Evolutionary conservation across 2,329 filamentous ascomycete genomes (phyloP).

Genomic region (Pyrenophora seminiperda): DNA sequence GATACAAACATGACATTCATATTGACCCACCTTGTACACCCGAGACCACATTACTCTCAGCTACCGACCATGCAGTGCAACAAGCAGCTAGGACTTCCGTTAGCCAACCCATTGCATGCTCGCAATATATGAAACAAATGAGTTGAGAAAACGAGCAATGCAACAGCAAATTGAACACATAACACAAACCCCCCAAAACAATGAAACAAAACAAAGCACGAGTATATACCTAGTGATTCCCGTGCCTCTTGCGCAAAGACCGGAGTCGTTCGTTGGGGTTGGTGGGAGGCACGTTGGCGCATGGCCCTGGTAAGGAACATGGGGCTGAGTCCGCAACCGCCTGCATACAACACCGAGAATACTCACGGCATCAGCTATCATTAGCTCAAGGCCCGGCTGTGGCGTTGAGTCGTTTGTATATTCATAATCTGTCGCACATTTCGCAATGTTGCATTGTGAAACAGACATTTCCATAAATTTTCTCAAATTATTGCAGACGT

Average conservation of each 20-base stretch:
- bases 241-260: conserved; percentile 29
- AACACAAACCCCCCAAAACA: conserved; percentile 19
- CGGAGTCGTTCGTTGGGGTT: conserved; percentile 29
- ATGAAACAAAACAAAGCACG: conserved; percentile 35
- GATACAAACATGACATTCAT: background rate
- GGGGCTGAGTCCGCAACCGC: conserved; percentile 37
- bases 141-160: conserved; percentile 17
- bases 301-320: conserved; percentile 24
- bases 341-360: conserved; percentile 34
- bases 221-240: conserved; percentile 29
- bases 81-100: conserved; percentile 31
- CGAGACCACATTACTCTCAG: background rate
- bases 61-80: conserved; percentile 8
- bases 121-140: conserved; percentile 31
- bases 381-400: conserved; percentile 28
- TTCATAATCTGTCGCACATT: conserved; percentile 3
- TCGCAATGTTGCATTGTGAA: background rate
- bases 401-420: conserved; percentile 18
- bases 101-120: conserved; percentile 46
- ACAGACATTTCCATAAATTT: conserved; percentile 8
- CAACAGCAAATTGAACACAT: conserved; percentile 16
- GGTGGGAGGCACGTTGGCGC: conserved; percentile 19
- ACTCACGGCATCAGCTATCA: conserved; percentile 37
- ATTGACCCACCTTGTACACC: conserved; percentile 3
- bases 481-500: conserved; percentile 5